A percentile compares a stretch with the other conserved stretches of the same genome.
These are phyloP conservation scores for Leucaena leucocephala DNA, from an alignment of 306 rosid species.

Conservation along the genomic window DNA sequence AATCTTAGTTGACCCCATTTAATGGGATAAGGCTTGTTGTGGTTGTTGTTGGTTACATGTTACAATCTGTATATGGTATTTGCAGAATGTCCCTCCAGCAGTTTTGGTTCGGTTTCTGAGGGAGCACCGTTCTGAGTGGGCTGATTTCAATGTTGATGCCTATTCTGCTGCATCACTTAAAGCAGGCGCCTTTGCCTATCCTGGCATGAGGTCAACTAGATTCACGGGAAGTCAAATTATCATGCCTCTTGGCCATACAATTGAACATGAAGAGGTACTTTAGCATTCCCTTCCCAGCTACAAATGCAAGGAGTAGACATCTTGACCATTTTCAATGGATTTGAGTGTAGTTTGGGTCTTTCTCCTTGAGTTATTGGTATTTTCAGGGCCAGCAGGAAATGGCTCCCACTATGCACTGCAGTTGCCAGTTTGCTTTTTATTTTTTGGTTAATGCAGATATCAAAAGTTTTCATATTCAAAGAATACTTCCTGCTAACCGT, in stretches of 20 bases:
- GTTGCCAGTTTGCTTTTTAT: conserved; percentile 25
- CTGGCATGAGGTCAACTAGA: conserved; percentile 92
- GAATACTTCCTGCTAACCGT: conserved; percentile 9
- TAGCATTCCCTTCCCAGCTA: conserved; percentile 12
- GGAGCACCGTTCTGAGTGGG: conserved; percentile 99
- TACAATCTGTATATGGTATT: conserved; percentile 22
- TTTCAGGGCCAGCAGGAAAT: neutral
- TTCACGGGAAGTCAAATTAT: conserved; percentile 96
- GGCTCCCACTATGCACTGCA: neutral
- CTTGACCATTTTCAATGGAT: neutral
- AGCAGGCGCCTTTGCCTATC: conserved; percentile 76
- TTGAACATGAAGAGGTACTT: conserved; percentile 89
- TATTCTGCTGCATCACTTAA: conserved; percentile 79
- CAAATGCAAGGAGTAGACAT: neutral
- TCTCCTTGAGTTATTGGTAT: neutral
- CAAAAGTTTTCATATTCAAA: neutral
- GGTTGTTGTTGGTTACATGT: neutral
- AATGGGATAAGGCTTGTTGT: too few species aligned
- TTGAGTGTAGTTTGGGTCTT: neutral
- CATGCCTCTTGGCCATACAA: conserved; percentile 97
- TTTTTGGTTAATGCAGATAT: neutral
- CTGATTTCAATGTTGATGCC: conserved; percentile 98
- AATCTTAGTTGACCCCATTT: too few species aligned
- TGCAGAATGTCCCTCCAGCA: conserved; percentile 91
- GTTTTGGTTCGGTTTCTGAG: conserved; percentile 91